A percentile compares a stretch with the other conserved stretches of the same genome.
phyloP scores from a whole-genome alignment of 176 grass and related monocot species.

The Aegilops speltoides region DNA sequence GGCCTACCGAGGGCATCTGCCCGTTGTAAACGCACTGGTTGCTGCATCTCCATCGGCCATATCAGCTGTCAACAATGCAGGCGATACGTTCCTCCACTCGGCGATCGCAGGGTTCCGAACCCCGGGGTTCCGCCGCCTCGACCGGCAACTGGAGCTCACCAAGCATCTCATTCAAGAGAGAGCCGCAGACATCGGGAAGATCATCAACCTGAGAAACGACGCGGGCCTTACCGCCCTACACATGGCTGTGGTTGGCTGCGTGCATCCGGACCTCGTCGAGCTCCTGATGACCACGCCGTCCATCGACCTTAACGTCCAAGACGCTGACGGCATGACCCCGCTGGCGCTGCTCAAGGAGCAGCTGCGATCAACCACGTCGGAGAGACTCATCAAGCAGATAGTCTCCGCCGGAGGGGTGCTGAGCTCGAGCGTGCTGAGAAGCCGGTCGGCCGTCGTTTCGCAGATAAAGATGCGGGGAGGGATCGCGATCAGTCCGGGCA shows the following conservation, averaged over 20 bases:
- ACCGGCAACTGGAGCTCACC: slow-evolving; percentile 81
- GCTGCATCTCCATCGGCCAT: slow-evolving; percentile 54
- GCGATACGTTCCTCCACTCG: slow-evolving; percentile 89
- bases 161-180: slow-evolving; percentile 54
- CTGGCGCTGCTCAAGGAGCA: slow-evolving; percentile 74
- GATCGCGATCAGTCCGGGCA: slow-evolving; percentile 65
- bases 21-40: slow-evolving; percentile 60
- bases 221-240: slow-evolving; percentile 80
- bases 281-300: slow-evolving; percentile 61
- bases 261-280: slow-evolving; percentile 70
- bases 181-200: slow-evolving; percentile 41
- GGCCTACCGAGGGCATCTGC: slow-evolving; percentile 71
- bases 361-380: slow-evolving; percentile 60
- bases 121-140: slow-evolving; percentile 77
- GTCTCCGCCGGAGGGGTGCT: slow-evolving; percentile 76
- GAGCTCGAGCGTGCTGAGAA: slow-evolving; percentile 55
- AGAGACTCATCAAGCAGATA: slow-evolving; percentile 78
- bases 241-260: slow-evolving; percentile 72
- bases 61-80: slow-evolving; percentile 52
- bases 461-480: slow-evolving; percentile 78
- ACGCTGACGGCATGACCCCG: slow-evolving; percentile 68
- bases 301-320: slow-evolving; percentile 69
- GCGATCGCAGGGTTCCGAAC: slow-evolving; percentile 88
- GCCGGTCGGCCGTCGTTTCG: slow-evolving; percentile 55
- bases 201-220: slow-evolving; percentile 76